Conservation (phyloP, 192 early-diverging fungal species). For the Backusella tarrabulga region DNA sequence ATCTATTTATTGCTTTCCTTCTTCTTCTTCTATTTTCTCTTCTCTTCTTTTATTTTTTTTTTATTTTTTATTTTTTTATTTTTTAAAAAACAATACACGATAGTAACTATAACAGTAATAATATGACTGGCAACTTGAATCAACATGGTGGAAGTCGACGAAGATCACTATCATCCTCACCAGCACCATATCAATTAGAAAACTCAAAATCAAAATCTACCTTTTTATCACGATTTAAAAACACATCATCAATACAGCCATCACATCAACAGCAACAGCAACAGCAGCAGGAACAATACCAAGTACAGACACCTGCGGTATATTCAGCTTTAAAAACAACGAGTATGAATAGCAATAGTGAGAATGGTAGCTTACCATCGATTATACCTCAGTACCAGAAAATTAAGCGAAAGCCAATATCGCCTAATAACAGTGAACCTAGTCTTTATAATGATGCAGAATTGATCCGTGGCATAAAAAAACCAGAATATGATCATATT, state of each 20-base stretch:
- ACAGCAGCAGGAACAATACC: no score
- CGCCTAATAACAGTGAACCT: neutral
- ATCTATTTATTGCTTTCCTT: neutral
- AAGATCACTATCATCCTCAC: conserved; percentile 4
- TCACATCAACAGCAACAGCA: neutral
- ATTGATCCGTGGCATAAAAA: neutral
- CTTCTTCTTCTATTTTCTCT: neutral
- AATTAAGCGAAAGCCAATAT: conserved; percentile 5
- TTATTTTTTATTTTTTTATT: no score
- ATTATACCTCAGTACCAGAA: conserved; percentile 6
- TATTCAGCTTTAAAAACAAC: neutral
- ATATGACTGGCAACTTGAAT: neutral
- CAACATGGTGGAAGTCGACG: neutral
- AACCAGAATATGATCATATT: neutral
- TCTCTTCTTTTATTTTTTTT: neutral
- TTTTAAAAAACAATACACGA: no score
- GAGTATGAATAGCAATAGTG: neutral
- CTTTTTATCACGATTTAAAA: conserved; percentile 18
- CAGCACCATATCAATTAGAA: neutral
- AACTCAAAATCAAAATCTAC: neutral
- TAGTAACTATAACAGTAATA: neutral
- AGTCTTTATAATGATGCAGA: neutral
- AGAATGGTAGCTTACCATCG: neutral
- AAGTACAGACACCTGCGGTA: neutral
- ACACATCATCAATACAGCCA: neutral